Conservation (phyloP, 768 basidiomycete species). For the Termitomyces sp. region DNA sequence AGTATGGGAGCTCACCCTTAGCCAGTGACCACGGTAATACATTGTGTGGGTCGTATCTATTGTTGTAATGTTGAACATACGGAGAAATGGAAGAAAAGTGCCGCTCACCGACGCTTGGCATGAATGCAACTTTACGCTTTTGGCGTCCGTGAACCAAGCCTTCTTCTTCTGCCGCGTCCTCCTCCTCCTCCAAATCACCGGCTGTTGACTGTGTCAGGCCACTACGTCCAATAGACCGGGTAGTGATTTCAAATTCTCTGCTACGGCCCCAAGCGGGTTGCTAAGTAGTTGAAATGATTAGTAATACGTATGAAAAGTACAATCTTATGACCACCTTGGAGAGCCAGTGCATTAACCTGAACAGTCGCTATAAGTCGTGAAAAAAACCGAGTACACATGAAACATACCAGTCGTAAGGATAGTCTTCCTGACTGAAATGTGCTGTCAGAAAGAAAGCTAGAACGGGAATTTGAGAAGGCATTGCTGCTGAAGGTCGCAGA, state of each 20-base stretch:
- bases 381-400: slow-evolving; percentile 1
- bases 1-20: slow-evolving; percentile 48
- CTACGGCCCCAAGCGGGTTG: slow-evolving; percentile 90
- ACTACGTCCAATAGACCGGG: slow-evolving; percentile 62
- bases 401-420: slow-evolving; percentile 76
- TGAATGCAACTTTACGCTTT: slow-evolving; percentile 78
- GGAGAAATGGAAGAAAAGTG: slow-evolving; percentile 8
- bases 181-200: slow-evolving; percentile 79
- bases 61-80: slow-evolving; percentile 4
- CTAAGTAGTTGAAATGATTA: slow-evolving; percentile 28
- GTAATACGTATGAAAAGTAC: neutral
- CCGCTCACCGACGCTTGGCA: slow-evolving; percentile 73
- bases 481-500: neutral
- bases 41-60: slow-evolving; percentile 84
- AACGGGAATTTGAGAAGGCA: neutral
- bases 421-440: slow-evolving; percentile 84
- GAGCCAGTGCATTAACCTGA: slow-evolving; percentile 89
- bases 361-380: slow-evolving; percentile 1
- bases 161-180: slow-evolving; percentile 52
- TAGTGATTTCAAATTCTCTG: slow-evolving; percentile 87
- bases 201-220: slow-evolving; percentile 62
- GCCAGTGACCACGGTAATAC: slow-evolving; percentile 87
- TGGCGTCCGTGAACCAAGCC: slow-evolving; percentile 58
- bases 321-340: slow-evolving; percentile 48
- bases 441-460: slow-evolving; percentile 86